These are phyloP conservation scores for Dalechampia spathulata DNA, from an alignment of 441 rosid genomes.

Conservation along the genomic window DNA sequence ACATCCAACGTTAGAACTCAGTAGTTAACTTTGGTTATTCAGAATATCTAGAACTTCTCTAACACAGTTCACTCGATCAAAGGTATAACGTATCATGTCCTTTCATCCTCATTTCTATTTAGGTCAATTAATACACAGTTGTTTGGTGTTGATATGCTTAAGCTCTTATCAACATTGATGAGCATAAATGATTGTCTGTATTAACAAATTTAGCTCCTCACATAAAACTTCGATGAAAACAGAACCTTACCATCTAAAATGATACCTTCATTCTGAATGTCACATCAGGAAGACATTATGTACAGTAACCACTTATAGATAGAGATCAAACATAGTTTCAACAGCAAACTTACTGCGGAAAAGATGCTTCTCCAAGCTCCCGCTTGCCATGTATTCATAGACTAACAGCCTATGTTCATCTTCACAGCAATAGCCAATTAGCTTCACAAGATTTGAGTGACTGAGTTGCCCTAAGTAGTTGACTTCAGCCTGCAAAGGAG, in stretches of 20 bases:
- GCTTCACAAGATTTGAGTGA: conserved; percentile 93
- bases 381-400: conserved; percentile 92
- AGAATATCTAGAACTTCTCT: neutral
- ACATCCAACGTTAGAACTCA: neutral
- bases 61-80: neutral
- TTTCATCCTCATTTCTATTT: neutral
- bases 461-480: conserved; percentile 92
- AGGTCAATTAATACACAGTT: neutral
- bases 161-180: neutral
- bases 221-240: too few relatives aligned
- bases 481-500: conserved; percentile 77
- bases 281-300: neutral
- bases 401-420: conserved; percentile 90
- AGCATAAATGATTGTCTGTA: neutral
- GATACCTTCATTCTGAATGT: neutral
- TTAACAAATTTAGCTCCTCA: too few relatives aligned
- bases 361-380: conserved; percentile 94
- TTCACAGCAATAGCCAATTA: conserved; percentile 98
- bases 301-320: neutral
- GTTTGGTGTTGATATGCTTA: neutral
- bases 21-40: neutral
- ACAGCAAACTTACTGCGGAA: conserved; percentile 64
- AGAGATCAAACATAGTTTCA: neutral
- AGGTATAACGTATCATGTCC: neutral
- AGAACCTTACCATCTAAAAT: neutral